A percentile compares a stretch with the other conserved stretches of the same genome.
Conservation (phyloP, 768 basidiomycete genomes). For the Megacollybia marginata region DNA sequence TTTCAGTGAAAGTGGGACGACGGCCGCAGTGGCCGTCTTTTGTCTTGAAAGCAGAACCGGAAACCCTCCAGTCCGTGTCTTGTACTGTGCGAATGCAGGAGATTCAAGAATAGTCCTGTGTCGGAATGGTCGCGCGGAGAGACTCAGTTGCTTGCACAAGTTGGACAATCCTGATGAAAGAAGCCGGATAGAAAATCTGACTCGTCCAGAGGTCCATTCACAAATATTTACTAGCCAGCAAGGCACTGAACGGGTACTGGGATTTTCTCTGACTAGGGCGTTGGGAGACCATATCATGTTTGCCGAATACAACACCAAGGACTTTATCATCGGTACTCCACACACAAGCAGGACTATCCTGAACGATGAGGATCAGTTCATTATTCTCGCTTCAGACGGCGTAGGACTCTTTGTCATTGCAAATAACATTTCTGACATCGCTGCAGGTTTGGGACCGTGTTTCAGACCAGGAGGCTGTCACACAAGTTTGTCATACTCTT, state of each 20-base stretch:
- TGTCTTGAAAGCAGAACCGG: too few relatives aligned
- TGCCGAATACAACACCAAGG: conserved; percentile 57
- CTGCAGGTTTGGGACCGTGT: conserved; percentile 71
- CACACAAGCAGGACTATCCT: conserved; percentile 73
- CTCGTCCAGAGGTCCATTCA: too few relatives aligned
- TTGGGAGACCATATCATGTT: conserved; percentile 46
- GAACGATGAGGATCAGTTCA: conserved; percentile 60
- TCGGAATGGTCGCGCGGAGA: conserved; percentile 59
- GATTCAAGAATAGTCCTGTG: conserved; percentile 72
- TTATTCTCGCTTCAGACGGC: conserved; percentile 76
- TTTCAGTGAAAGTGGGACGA: too few relatives aligned
- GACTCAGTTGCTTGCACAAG: conserved; percentile 48
- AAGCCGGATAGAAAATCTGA: too few relatives aligned
- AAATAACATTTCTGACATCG: not conserved
- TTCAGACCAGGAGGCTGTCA: conserved; percentile 65
- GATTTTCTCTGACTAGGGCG: conserved; percentile 46
- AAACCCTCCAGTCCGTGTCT: too few relatives aligned
- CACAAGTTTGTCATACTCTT: conserved; percentile 41
- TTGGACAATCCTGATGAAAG: too few relatives aligned
- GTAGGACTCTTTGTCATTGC: conserved; percentile 30
- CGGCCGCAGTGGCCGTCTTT: too few relatives aligned
- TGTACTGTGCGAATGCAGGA: conserved; percentile 60
- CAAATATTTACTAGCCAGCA: too few relatives aligned
- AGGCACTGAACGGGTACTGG: too few relatives aligned
- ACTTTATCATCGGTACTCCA: conserved; percentile 77